Percentiles rank a stretch among this genome's conserved stretches.
Evolutionary conservation across 108 stramenopile species (phyloP).

Genomic region (Parietichytrium sp.): DNA sequence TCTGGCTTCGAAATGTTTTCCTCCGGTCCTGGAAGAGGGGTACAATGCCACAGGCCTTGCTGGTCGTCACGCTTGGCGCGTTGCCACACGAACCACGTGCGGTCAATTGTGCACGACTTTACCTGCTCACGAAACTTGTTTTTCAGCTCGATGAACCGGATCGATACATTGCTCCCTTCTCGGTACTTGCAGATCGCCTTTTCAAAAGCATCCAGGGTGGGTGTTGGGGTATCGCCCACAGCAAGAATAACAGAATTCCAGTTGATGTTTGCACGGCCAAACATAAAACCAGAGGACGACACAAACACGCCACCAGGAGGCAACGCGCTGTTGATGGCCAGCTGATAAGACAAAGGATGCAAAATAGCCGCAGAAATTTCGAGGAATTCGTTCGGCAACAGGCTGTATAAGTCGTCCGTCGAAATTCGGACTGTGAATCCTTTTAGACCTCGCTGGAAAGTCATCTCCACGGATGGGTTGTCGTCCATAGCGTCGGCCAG

Average conservation of each 20-base stretch:
- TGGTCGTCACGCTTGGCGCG: conserved; percentile 45
- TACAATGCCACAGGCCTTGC: neutral
- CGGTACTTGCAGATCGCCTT: conserved; percentile 40
- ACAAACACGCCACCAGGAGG: conserved; percentile 13
- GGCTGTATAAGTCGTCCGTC: conserved; percentile 44
- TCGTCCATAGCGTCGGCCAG: neutral
- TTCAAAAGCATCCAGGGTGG: conserved; percentile 48
- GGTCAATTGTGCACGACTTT: conserved; percentile 28
- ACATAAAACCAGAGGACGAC: conserved; percentile 49
- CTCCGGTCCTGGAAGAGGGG: neutral
- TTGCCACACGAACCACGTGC: conserved; percentile 38
- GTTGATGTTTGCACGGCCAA: conserved; percentile 42
- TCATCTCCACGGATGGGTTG: neutral
- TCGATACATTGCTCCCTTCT: conserved; percentile 42
- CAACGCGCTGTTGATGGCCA: conserved; percentile 42
- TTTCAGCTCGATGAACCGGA: conserved; percentile 47
- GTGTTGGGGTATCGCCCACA: conserved; percentile 47
- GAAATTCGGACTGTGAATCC: conserved; percentile 36
- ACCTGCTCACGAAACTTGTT: conserved; percentile 56
- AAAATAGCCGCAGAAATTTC: conserved; percentile 45
- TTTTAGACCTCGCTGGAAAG: conserved; percentile 38
- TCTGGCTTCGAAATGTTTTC: neutral
- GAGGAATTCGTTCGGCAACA: conserved; percentile 46
- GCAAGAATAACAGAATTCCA: conserved; percentile 43
- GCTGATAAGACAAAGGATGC: conserved; percentile 47